Base-by-base conservation (phyloP, 2,329 filamentous ascomycete species). In the Hysterium pulicare region DNA sequence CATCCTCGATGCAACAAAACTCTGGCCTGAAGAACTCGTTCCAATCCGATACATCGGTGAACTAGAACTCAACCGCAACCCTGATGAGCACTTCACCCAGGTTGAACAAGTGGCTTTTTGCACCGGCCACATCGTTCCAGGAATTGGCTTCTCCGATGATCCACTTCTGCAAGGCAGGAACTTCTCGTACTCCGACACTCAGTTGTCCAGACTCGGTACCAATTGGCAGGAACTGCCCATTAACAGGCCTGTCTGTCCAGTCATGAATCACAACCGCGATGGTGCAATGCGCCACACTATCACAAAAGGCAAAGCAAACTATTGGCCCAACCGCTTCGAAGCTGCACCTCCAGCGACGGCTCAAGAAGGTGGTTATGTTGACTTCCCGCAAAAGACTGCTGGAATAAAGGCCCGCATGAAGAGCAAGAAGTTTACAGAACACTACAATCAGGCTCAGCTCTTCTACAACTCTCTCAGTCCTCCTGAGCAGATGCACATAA, bases 101-200 rank as follows among this genome's bases (percentile, higher is more conserved):
- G 89, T 83, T 0, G 88, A 94, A 70, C 88, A 94, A 66, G 80
- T 83, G 1, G 87, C 87, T 2, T 94, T 93, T 66, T 90, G 84
- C 58, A 91, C 88, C 1, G 78, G 81, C 42, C 87, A 94, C 52
- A 71, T 93, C 37, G 84, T 93, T 0, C 86, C 85, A 0, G 87
- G 87, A 19, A 84, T 90, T 45, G 86, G 85, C 11, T 84, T 86
- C 60, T 86, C 84, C 0, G 81, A 90, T 46, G 87, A 90, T 48
- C 86, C 86, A 2, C 74, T 90, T 2, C 68, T 81, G 3, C 84
- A 90, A 59, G 86, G 85, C 23, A 81, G 86, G 24, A 90, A 88
- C 69, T 81, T 81, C 61, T 77, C 72, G 13, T 81, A 86, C 64
- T 74, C 77, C 10, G 82, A 86, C 51, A 86, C 83, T 0, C 83